Conservation (phyloP, 1,139 yeast genomes). For the Diutina scorzettiae region DNA sequence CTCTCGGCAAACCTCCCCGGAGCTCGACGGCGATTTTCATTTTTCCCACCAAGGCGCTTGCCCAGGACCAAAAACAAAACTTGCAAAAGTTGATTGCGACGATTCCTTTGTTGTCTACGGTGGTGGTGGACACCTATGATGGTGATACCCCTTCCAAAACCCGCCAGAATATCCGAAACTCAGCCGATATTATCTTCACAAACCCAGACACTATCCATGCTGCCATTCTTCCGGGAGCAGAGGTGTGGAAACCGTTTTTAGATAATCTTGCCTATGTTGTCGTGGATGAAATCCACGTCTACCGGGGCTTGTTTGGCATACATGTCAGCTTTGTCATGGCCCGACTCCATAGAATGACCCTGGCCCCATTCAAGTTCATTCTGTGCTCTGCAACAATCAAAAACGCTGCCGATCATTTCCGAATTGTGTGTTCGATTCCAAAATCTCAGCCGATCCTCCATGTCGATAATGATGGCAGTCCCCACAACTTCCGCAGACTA, state of each 20-base stretch:
- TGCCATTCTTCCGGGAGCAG: conserved; percentile 65
- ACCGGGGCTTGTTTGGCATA: conserved; percentile 84
- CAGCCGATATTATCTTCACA: conserved; percentile 74
- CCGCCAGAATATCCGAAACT: conserved; percentile 40
- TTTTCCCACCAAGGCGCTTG: conserved; percentile 93
- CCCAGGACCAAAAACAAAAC: conserved; percentile 89
- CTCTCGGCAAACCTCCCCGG: conserved; percentile 11
- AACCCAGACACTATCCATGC: conserved; percentile 93
- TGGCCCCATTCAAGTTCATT: conserved; percentile 40
- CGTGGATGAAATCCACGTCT: conserved; percentile 83
- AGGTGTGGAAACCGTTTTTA: conserved; percentile 60
- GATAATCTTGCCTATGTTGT: conserved; percentile 58
- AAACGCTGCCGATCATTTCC: conserved; percentile 61
- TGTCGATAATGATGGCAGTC: conserved; percentile 75
- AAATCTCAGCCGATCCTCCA: conserved; percentile 32
- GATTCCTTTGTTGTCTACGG: conserved; percentile 24
- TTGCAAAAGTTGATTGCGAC: conserved; percentile 44
- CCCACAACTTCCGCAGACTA: conserved; percentile 62
- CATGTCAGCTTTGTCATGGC: conserved; percentile 82
- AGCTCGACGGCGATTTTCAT: conserved; percentile 64
- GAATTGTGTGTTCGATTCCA: conserved; percentile 55
- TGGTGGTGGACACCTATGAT: conserved; percentile 70
- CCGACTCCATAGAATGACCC: conserved; percentile 52
- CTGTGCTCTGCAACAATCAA: conserved; percentile 91
- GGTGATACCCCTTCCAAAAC: conserved; percentile 70